Conservation (phyloP, 495 filamentous ascomycete genomes). For the Chaetomium tenue region DNA sequence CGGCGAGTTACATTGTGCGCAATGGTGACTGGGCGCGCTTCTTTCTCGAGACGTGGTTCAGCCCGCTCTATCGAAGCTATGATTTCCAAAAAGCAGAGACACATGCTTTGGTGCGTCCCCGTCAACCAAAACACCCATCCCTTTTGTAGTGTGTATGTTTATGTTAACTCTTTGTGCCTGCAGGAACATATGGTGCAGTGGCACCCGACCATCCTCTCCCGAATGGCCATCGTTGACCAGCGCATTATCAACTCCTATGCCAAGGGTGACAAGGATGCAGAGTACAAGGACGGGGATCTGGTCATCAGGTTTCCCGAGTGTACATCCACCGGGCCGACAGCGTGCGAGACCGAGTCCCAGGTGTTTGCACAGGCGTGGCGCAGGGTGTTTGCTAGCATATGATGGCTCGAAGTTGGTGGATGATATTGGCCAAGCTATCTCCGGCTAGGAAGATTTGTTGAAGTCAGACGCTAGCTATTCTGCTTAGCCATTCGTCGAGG, state of each 20-base stretch:
- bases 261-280: constrained; percentile 40
- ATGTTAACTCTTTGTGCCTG: background rate
- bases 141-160: background rate
- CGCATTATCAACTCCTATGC: constrained; percentile 73
- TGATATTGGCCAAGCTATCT: background rate
- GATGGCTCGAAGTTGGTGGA: background rate
- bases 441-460: too few relatives aligned
- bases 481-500: background rate
- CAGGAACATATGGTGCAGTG: constrained; percentile 93
- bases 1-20: constrained; percentile 73
- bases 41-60: constrained; percentile 94
- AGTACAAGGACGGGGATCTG: constrained; percentile 84
- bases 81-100: constrained; percentile 93
- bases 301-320: constrained; percentile 74
- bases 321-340: constrained; percentile 50
- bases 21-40: constrained; percentile 88
- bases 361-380: constrained; percentile 49
- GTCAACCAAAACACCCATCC: background rate
- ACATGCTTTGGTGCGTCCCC: constrained; percentile 75
- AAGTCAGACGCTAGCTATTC: too few relatives aligned
- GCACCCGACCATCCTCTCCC: constrained; percentile 96
- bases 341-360: constrained; percentile 67
- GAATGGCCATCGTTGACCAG: constrained; percentile 82
- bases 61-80: constrained; percentile 87
- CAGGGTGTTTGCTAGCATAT: constrained; percentile 16